Evolutionary conservation across 1,139 yeast genomes (phyloP).

Genomic region (Geotrichum australiense): DNA sequence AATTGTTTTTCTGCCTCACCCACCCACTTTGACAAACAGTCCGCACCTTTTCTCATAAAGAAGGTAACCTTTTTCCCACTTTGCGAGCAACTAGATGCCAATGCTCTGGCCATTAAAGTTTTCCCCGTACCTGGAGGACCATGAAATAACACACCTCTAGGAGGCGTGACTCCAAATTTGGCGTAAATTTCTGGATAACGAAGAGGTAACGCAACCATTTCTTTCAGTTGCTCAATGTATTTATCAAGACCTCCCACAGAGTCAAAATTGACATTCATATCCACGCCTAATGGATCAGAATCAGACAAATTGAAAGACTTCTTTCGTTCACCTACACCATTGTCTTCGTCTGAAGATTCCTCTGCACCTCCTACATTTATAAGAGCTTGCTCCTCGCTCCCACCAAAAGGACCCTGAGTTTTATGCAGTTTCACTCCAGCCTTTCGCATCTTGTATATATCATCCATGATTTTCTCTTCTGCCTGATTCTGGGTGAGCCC

Average conservation of each 20-base stretch:
- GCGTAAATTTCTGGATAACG: slow-evolving; percentile 90
- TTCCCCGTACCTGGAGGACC: slow-evolving; percentile 99
- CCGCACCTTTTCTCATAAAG: slow-evolving; percentile 98
- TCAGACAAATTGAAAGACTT: slow-evolving; percentile 66
- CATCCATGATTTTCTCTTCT: slow-evolving; percentile 28
- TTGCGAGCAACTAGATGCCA: slow-evolving; percentile 90
- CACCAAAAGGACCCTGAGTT: slow-evolving; percentile 39
- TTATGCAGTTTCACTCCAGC: slow-evolving; percentile 24
- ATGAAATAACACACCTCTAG: slow-evolving; percentile 93
- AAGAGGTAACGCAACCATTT: slow-evolving; percentile 91
- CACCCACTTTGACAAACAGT: slow-evolving; percentile 94
- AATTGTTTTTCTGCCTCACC: slow-evolving; percentile 97
- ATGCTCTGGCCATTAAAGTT: slow-evolving; percentile 93
- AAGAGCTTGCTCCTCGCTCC: slow-evolving; percentile 51
- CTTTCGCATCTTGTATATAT: slow-evolving; percentile 17
- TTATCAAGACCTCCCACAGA: slow-evolving; percentile 89
- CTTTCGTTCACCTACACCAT: slow-evolving; percentile 32
- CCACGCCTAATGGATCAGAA: slow-evolving; percentile 90
- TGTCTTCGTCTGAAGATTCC: slow-evolving; percentile 62
- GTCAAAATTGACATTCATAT: slow-evolving; percentile 82
- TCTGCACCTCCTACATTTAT: slow-evolving; percentile 47
- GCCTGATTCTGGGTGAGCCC: slow-evolving; percentile 66
- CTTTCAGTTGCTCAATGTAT: slow-evolving; percentile 85
- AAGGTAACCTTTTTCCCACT: slow-evolving; percentile 77
- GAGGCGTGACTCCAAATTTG: slow-evolving; percentile 86